Percentiles rank a stretch among this genome's conserved stretches.
phyloP scores from a whole-genome alignment of 768 basidiomycete genomes.

The Pleurotus platypus region DNA sequence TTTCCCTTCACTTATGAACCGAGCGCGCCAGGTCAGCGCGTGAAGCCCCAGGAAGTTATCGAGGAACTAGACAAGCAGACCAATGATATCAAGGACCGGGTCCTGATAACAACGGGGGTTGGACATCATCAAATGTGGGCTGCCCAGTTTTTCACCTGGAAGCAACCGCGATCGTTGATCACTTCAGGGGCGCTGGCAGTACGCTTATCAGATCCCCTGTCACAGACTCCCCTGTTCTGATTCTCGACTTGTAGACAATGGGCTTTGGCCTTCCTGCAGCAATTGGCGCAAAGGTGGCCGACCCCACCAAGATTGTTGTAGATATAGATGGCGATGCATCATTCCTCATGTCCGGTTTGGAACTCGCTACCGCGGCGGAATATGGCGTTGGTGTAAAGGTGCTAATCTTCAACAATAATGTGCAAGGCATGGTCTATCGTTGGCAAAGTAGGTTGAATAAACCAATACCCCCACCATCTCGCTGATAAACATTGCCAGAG shows the following conservation, averaged over 20 bases:
- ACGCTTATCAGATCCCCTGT: conserved; percentile 22
- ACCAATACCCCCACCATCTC: too few species aligned
- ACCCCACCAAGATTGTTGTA: conserved; percentile 88
- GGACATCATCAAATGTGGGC: conserved; percentile 99
- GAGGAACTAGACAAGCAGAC: conserved; percentile 86
- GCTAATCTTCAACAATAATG: conserved; percentile 90
- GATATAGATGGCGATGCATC: conserved; percentile 98
- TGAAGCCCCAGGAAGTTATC: conserved; percentile 97
- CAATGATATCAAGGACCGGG: conserved; percentile 74
- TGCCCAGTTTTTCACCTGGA: conserved; percentile 92
- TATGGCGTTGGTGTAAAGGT: conserved; percentile 94
- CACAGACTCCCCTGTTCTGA: background rate
- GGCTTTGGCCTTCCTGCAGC: conserved; percentile 94
- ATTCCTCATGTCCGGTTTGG: conserved; percentile 99
- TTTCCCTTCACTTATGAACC: conserved; percentile 90
- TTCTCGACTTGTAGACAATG: conserved; percentile 69
- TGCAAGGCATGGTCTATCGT: conserved; percentile 98
- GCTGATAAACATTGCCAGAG: too few species aligned
- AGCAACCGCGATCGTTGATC: conserved; percentile 78
- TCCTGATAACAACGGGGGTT: conserved; percentile 92
- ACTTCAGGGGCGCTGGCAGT: conserved; percentile 95
- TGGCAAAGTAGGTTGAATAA: conserved; percentile 75
- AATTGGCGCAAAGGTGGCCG: conserved; percentile 96
- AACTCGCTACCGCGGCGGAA: conserved; percentile 90
- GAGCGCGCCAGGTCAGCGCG: conserved; percentile 51